A percentile compares a stretch with the other conserved stretches of the same genome.
phyloP scores from a whole-genome alignment of 2,329 filamentous ascomycete genomes.

The Onygenales sp. region DNA sequence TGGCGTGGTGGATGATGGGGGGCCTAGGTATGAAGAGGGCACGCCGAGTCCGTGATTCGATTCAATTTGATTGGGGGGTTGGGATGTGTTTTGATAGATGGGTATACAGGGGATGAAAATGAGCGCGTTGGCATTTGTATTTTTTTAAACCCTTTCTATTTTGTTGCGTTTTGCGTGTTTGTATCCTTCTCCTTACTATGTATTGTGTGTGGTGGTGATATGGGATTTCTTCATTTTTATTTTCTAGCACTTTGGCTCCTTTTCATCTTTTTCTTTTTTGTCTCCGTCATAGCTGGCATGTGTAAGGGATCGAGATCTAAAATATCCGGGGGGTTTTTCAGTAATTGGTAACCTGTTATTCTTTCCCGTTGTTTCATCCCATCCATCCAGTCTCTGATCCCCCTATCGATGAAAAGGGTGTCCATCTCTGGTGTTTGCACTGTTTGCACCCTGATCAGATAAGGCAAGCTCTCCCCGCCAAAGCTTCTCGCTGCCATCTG shows the following conservation, averaged over 20 bases:
- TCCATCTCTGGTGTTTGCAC: not conserved
- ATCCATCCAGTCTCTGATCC: not conserved
- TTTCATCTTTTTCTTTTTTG: too few relatives aligned
- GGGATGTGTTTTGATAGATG: too few relatives aligned
- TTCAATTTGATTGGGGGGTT: not conserved
- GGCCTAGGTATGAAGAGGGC: slow-evolving; percentile 35
- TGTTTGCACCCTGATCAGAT: slow-evolving; percentile 2
- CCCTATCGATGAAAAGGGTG: too few relatives aligned
- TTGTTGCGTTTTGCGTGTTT: not conserved
- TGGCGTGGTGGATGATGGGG: slow-evolving; percentile 29
- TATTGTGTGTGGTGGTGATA: not conserved
- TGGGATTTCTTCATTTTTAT: not conserved
- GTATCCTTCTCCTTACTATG: not conserved
- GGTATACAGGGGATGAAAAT: too few relatives aligned
- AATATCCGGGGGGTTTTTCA: too few relatives aligned
- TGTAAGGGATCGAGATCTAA: too few relatives aligned
- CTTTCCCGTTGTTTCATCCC: too few relatives aligned
- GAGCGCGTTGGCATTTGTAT: not conserved
- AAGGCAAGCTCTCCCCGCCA: not conserved
- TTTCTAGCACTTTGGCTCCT: not conserved
- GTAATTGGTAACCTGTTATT: too few relatives aligned
- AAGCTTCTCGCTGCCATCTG: too few relatives aligned
- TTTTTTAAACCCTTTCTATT: not conserved
- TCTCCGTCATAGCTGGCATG: too few relatives aligned
- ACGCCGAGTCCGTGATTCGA: slow-evolving; percentile 29